A percentile compares a stretch with the other conserved stretches of the same genome.
Evolutionary conservation across 2,329 filamentous ascomycete species (phyloP).

Genomic region (Aureobasidium uvarum): DNA sequence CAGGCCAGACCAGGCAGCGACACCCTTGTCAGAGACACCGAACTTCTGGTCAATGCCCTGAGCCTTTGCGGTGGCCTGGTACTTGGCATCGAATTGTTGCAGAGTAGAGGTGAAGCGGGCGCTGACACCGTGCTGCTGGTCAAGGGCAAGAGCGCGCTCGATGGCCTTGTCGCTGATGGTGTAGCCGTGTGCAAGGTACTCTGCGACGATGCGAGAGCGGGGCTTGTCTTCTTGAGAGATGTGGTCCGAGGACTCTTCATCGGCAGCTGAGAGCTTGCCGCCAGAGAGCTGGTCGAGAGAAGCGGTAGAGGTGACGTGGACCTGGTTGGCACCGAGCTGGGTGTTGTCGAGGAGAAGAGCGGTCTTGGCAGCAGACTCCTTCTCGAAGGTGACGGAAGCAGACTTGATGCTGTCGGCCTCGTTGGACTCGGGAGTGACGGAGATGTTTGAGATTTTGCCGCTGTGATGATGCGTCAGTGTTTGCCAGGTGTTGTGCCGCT

Average conservation of each 20-base stretch:
- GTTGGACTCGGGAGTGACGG: constrained; percentile 62
- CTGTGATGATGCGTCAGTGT: constrained; percentile 46
- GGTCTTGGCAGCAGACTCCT: constrained; percentile 94
- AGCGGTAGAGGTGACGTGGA: constrained; percentile 73
- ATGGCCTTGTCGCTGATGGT: constrained; percentile 74
- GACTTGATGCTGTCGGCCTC: constrained; percentile 65
- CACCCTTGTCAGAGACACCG: constrained; percentile 72
- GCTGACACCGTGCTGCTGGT: constrained; percentile 85
- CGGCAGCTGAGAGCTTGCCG: constrained; percentile 57
- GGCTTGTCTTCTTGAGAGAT: constrained; percentile 97
- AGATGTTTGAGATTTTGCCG: constrained; percentile 85
- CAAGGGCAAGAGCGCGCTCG: constrained; percentile 79
- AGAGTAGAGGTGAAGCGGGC: constrained; percentile 75
- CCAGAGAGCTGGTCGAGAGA: constrained; percentile 63
- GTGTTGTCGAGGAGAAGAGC: constrained; percentile 97
- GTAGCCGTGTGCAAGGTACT: constrained; percentile 96
- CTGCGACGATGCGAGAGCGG: constrained; percentile 84
- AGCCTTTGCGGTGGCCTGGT: constrained; percentile 83
- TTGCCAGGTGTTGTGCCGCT: background rate
- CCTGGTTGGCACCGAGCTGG: constrained; percentile 72
- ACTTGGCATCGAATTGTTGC: constrained; percentile 74
- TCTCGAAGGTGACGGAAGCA: constrained; percentile 94
- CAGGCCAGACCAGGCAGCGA: constrained; percentile 64
- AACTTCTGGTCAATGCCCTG: constrained; percentile 81
- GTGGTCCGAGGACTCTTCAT: constrained; percentile 59